Evolutionary conservation across 257 asterid genomes (phyloP).

Genomic region (Catharanthus roseus): DNA sequence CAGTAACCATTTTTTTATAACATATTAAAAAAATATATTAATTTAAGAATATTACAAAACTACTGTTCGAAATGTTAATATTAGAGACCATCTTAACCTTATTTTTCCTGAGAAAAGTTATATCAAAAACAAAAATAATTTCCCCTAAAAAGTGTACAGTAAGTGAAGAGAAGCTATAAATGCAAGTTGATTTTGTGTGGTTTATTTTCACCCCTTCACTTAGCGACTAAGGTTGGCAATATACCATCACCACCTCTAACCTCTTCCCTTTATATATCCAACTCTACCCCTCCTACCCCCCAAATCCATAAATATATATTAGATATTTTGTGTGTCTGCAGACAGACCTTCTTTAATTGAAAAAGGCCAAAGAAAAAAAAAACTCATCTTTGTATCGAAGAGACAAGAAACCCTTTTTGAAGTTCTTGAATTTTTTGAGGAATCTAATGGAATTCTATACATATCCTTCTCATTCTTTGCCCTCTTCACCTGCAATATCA

Average conservation of each 20-base stretch:
- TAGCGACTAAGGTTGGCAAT: conserved; percentile 18
- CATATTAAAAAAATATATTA: too few relatives aligned
- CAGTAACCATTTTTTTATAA: too few relatives aligned
- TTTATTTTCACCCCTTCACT: conserved; percentile 12
- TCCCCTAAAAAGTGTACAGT: too few relatives aligned
- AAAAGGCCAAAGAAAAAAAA: too few relatives aligned
- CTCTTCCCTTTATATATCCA: conserved; percentile 16
- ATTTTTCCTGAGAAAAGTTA: too few relatives aligned
- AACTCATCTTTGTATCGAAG: background rate
- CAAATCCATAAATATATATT: background rate
- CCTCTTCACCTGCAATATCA: conserved; percentile 42
- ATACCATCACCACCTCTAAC: conserved; percentile 8
- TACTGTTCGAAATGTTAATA: too few relatives aligned
- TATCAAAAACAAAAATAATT: too few relatives aligned
- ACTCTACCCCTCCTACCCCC: background rate
- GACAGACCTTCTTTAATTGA: too few relatives aligned
- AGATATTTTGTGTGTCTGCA: background rate
- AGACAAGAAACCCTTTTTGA: background rate
- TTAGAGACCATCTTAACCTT: too few relatives aligned
- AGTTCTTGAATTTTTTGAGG: conserved; percentile 11
- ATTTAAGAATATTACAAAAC: too few relatives aligned
- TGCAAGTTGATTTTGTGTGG: conserved; percentile 19
- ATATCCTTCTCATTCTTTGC: conserved; percentile 58
- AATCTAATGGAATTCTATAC: conserved; percentile 70
- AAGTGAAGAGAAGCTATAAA: conserved; percentile 21